Base-by-base conservation (phyloP, 495 filamentous ascomycete genomes). In the Thozetella sp. region DNA sequence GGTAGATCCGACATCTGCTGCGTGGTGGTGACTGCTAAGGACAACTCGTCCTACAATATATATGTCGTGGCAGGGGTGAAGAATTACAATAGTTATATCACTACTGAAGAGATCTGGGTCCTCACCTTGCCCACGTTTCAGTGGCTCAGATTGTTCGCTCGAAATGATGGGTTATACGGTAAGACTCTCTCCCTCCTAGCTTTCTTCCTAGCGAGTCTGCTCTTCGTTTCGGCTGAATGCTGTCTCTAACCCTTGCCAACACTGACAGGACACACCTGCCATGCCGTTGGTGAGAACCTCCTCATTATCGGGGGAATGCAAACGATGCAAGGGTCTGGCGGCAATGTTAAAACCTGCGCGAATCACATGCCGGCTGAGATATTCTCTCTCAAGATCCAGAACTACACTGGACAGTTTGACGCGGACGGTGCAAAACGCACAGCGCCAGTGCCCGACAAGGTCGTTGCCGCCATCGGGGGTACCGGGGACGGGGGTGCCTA, bases 271-370 rank as follows among this genome's bases (percentile, higher is more conserved):
- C 61, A 63, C 53, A 63, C 61, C 1, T 63, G 61, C 45, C 61
- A 63, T 37, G 56, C 30, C 22, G 46, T 63, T 17, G 61, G 61
- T 22, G 61, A 63, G 24, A 63, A 63, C 19, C 61, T 63, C n/a
- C 51, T 63, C 1, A 24, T 62, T 1, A 30, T 62, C 30, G 59
- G 59, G n/a, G 59, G 59, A 1, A 61, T 61, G 58, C 22, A 55
- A 17, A 63, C 56, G n/a, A 22, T 30, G 12, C 20, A 25, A n/a
- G 22, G 22, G 1, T 6, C n/a, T 2, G 55, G 60, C 56, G 55
- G 48, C 22, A 45, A 58, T 51, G 40, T 25, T 15, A 58, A 25
- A 2, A 37, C 40, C 11, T 63, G 60, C 43, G 48, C 60, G 1
- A 20, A 37, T 20, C 56, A 52, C 55, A 63, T 63, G 60, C 60